Evolutionary conservation across 202 grass and related monocot genomes (phyloP).

Genomic region (Carex sylvatica): DNA sequence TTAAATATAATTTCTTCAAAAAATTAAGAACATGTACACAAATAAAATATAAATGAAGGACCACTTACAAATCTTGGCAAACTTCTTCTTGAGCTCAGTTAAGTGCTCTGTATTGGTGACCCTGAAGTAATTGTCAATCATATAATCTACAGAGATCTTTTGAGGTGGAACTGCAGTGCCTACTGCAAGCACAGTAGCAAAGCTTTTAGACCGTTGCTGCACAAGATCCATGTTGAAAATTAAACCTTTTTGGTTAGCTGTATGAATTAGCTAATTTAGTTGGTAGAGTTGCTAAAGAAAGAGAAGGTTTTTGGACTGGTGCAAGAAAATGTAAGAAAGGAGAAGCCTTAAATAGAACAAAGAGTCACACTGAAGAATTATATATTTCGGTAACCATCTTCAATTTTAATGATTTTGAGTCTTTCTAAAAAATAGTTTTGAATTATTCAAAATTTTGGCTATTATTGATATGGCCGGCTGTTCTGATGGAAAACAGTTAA

Average conservation of each 20-base stretch:
- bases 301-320: neutral
- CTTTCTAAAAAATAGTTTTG: too few species aligned
- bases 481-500: too few species aligned
- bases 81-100: slow-evolving; percentile 32
- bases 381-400: too few species aligned
- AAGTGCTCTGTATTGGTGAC: slow-evolving; percentile 31
- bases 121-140: slow-evolving; percentile 34
- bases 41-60: neutral
- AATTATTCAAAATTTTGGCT: too few species aligned
- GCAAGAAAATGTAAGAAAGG: neutral
- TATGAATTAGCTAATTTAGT: neutral
- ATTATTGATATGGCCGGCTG: too few species aligned
- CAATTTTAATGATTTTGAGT: too few species aligned
- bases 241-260: neutral
- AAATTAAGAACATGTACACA: too few species aligned
- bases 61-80: slow-evolving; percentile 33
- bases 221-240: neutral
- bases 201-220: slow-evolving; percentile 14
- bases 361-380: too few species aligned
- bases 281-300: neutral
- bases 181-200: slow-evolving; percentile 25
- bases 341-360: neutral
- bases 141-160: neutral
- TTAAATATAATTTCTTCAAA: too few species aligned
- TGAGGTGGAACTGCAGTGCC: slow-evolving; percentile 20